Percentiles rank a stretch among this genome's conserved stretches.
These are phyloP conservation scores for Pulicaria dysenterica DNA, from an alignment of 129 eudicot species.

Conservation along the genomic window DNA sequence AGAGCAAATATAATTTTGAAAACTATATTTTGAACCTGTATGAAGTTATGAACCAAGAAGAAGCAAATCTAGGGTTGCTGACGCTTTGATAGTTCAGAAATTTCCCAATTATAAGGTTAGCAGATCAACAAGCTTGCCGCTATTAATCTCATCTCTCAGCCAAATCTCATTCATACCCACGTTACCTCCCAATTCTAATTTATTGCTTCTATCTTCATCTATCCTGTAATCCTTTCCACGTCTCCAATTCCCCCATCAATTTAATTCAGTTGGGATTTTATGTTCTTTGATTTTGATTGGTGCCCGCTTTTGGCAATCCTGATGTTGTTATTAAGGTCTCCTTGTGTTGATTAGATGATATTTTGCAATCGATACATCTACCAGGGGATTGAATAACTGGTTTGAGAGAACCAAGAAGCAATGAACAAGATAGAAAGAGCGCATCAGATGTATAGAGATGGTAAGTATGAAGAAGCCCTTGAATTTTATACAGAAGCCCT, in stretches of 20 bases:
- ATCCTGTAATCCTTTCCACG: slow-evolving; percentile 5
- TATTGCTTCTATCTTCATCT: slow-evolving; percentile 1
- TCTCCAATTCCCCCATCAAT: slow-evolving; percentile 9
- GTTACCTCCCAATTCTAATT: neutral
- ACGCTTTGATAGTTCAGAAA: too few species aligned
- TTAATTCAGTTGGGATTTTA: neutral
- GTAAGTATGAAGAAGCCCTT: slow-evolving; percentile 67
- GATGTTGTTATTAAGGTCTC: too few species aligned
- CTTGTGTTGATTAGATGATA: too few species aligned
- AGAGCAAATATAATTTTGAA: too few species aligned
- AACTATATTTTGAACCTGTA: too few species aligned
- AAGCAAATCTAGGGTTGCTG: too few species aligned
- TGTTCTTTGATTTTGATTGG: neutral
- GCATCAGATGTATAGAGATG: slow-evolving; percentile 93
- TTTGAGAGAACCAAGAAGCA: slow-evolving; percentile 12
- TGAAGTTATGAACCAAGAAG: too few species aligned
- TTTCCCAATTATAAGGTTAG: too few species aligned
- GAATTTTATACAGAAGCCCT: slow-evolving; percentile 75
- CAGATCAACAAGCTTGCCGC: too few species aligned
- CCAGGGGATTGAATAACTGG: neutral
- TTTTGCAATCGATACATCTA: neutral
- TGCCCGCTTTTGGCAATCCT: neutral
- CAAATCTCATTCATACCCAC: too few species aligned
- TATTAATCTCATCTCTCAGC: too few species aligned
- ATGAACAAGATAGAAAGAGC: slow-evolving; percentile 83